phyloP scores from a whole-genome alignment of 768 basidiomycete genomes.

The Boletus rex-veris region DNA sequence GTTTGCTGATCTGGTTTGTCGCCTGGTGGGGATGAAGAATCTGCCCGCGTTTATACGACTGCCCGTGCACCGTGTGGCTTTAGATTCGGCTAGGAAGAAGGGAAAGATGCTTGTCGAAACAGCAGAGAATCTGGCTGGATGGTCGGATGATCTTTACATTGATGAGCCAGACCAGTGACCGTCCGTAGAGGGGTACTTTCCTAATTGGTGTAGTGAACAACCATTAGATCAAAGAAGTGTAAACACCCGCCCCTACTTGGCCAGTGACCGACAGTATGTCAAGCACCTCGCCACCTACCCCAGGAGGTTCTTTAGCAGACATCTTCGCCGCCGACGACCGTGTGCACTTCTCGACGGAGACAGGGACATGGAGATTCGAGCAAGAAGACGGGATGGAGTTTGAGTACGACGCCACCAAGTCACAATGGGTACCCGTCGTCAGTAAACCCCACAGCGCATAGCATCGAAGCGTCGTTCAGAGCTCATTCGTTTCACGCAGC shows the following conservation, averaged over 20 bases:
- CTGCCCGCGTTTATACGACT: conserved; percentile 16
- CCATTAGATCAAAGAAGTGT: conserved; percentile 35
- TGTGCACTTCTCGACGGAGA: conserved; percentile 72
- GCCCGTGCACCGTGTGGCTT: conserved; percentile 24
- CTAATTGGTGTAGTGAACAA: conserved; percentile 2
- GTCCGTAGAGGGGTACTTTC: conserved; percentile 1
- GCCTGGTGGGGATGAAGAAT: conserved; percentile 14
- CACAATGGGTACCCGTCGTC: conserved; percentile 82
- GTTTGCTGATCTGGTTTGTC: conserved; percentile 19
- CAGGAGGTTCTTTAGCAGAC: conserved; percentile 51
- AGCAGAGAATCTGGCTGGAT: conserved; percentile 18
- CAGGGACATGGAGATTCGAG: conserved; percentile 85
- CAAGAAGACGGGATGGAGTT: conserved; percentile 87
- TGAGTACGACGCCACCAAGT: conserved; percentile 79
- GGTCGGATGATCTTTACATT: conserved; percentile 26
- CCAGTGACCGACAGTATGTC: conserved; percentile 20
- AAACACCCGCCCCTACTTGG: conserved; percentile 30
- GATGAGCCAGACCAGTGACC: conserved; percentile 1
- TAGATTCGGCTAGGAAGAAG: conserved; percentile 20
- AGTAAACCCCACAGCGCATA: conserved; percentile 27
- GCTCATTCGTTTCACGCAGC: conserved; percentile 39
- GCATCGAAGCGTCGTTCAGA: neutral
- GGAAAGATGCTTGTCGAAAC: conserved; percentile 18
- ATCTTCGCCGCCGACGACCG: conserved; percentile 77
- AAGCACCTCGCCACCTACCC: conserved; percentile 41